These are phyloP conservation scores for Bruguiera sexangula DNA, from an alignment of 345 rosid species.

Conservation along the genomic window DNA sequence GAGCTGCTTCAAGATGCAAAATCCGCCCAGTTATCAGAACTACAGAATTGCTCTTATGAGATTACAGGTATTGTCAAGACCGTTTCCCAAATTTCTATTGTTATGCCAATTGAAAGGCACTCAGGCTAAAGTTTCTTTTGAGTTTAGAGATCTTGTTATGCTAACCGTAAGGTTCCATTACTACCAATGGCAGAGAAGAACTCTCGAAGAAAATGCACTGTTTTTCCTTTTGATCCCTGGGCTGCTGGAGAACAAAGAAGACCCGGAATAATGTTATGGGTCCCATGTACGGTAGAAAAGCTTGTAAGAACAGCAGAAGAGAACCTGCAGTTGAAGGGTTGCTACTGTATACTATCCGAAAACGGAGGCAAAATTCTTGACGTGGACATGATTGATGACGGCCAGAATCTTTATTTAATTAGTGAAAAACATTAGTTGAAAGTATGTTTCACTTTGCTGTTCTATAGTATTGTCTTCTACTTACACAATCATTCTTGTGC, in stretches of 20 bases:
- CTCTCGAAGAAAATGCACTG: constrained; percentile 57
- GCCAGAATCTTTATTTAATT: constrained; percentile 64
- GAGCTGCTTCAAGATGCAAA: constrained; percentile 69
- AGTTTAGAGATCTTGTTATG: background rate
- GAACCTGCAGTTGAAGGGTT: constrained; percentile 40
- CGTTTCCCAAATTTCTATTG: background rate
- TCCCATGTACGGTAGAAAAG: constrained; percentile 49
- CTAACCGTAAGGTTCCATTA: background rate
- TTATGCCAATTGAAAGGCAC: background rate
- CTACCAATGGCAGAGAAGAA: constrained; percentile 37
- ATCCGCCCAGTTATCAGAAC: constrained; percentile 38
- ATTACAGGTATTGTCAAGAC: constrained; percentile 43
- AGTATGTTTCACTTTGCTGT: background rate
- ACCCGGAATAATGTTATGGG: constrained; percentile 69
- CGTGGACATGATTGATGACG: constrained; percentile 62
- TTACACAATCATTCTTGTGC: background rate
- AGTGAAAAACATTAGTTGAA: constrained; percentile 27
- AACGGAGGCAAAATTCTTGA: constrained; percentile 69
- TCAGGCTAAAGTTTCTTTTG: background rate
- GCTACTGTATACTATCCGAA: constrained; percentile 52
- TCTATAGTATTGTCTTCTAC: constrained; percentile 2
- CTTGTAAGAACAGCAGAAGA: constrained; percentile 51
- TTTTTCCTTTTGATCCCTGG: constrained; percentile 69
- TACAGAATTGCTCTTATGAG: constrained; percentile 29
- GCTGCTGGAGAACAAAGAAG: constrained; percentile 43